Percentiles rank a stretch among this genome's conserved stretches.
These are phyloP conservation scores for Phytophthora aleatoria DNA, from an alignment of 352 stramenopile species.

Conservation along the genomic window DNA sequence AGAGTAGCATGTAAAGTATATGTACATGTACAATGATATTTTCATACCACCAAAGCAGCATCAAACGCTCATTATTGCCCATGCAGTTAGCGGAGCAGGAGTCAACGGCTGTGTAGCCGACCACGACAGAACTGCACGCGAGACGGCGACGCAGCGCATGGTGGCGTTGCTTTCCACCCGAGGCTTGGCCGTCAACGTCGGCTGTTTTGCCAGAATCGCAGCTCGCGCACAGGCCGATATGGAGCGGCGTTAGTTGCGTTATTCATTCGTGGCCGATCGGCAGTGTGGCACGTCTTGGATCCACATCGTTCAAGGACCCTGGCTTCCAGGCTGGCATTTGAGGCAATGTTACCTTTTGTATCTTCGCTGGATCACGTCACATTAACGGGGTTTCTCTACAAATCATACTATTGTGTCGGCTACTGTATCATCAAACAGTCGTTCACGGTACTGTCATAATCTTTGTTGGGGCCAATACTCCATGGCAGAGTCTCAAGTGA, in stretches of 20 bases:
- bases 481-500: neutral
- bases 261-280: constrained; percentile 20
- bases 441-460: neutral
- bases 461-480: neutral
- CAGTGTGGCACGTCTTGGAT: constrained; percentile 11
- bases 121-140: constrained; percentile 4
- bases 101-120: neutral
- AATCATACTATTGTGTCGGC: neutral
- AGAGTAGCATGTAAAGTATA: neutral
- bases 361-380: too few relatives aligned
- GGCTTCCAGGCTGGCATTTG: neutral
- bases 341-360: neutral
- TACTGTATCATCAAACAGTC: neutral
- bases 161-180: constrained; percentile 1
- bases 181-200: constrained; percentile 20
- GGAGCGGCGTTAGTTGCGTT: constrained; percentile 8
- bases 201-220: constrained; percentile 31
- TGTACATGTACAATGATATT: neutral
- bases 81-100: neutral
- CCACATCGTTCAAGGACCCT: constrained; percentile 9
- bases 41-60: neutral
- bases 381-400: neutral
- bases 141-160: constrained; percentile 14
- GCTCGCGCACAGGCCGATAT: constrained; percentile 10
- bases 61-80: neutral